phyloP scores from a whole-genome alignment of 2,329 filamentous ascomycete species.

The Epichloe sylvatica region DNA sequence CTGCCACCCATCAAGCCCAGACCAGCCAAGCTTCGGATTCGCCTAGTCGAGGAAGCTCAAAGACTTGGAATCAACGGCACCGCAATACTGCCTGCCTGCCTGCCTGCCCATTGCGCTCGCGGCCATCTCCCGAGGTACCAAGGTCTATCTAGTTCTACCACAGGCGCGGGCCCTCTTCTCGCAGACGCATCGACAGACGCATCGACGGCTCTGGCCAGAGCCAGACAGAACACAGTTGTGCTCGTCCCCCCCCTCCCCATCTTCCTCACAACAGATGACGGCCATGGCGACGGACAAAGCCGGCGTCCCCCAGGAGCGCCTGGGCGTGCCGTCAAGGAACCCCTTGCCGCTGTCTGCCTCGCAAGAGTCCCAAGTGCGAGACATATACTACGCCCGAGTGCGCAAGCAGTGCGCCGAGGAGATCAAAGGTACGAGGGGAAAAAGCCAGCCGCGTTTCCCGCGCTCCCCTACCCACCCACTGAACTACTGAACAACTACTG shows the following conservation, averaged over 20 bases:
- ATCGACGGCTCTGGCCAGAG: not conserved
- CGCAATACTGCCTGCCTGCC: no score
- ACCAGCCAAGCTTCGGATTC: not conserved
- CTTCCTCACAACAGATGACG: not conserved
- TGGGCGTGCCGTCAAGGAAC: constrained; percentile 50
- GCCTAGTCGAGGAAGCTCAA: not conserved
- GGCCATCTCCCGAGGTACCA: no score
- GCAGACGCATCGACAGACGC: no score
- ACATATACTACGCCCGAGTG: constrained; percentile 69
- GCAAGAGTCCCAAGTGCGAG: constrained; percentile 70
- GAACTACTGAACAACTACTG: not conserved
- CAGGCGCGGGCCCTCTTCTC: no score
- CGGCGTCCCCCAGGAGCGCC: constrained; percentile 21
- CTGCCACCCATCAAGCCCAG: not conserved
- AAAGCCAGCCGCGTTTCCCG: not conserved
- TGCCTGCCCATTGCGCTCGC: no score
- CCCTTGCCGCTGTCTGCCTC: constrained; percentile 70
- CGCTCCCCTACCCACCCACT: no score
- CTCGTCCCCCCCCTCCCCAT: not conserved
- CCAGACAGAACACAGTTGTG: not conserved
- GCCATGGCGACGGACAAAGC: constrained; percentile 13
- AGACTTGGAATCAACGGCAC: not conserved
- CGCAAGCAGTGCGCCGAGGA: constrained; percentile 60
- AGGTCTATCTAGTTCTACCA: no score
- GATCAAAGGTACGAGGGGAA: constrained; percentile 50